Conservation (phyloP, 2,329 filamentous ascomycete species). For the Ophiocordyceps camponoti-saundersi region DNA sequence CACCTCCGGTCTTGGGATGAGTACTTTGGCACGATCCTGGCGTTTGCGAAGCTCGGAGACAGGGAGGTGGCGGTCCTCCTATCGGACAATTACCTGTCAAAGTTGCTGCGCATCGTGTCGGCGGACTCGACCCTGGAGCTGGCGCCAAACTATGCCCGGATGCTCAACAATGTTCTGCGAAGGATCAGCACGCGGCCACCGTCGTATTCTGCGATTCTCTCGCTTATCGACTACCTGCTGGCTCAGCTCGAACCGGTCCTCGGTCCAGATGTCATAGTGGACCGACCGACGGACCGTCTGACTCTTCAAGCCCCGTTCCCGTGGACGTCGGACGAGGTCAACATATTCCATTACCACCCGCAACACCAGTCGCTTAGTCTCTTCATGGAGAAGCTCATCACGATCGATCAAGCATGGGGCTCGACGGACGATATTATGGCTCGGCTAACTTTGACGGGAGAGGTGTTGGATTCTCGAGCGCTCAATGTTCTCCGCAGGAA, state of each 20-base stretch:
- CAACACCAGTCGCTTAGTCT: slow-evolving; percentile 21
- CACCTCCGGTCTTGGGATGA: slow-evolving; percentile 57
- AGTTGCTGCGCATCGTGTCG: slow-evolving; percentile 40
- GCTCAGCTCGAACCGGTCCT: slow-evolving; percentile 22
- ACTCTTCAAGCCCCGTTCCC: slow-evolving; percentile 18
- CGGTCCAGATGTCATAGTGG: slow-evolving; percentile 17
- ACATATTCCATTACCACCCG: slow-evolving; percentile 23
- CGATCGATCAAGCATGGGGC: slow-evolving; percentile 37
- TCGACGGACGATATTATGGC: slow-evolving; percentile 39
- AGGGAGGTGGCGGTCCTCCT: slow-evolving; percentile 42
- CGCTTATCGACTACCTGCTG: slow-evolving; percentile 28
- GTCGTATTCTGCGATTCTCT: slow-evolving; percentile 35
- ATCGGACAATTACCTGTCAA: slow-evolving; percentile 41
- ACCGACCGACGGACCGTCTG: slow-evolving; percentile 22
- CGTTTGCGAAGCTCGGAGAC: slow-evolving; percentile 45
- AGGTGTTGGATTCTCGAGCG: slow-evolving; percentile 32
- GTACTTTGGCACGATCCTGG: slow-evolving; percentile 53
- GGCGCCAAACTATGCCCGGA: slow-evolving; percentile 34
- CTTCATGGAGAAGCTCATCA: slow-evolving; percentile 51
- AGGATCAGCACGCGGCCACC: slow-evolving; percentile 31
- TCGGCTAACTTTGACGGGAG: slow-evolving; percentile 35
- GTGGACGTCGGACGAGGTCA: slow-evolving; percentile 28
- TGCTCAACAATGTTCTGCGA: slow-evolving; percentile 34
- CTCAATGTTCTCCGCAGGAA: slow-evolving; percentile 33
- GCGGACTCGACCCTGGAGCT: slow-evolving; percentile 38